Evolutionary conservation across 305 asterid species (phyloP), one percentile per base, ranked within the genome.

Genomic region (Coffea humblotiana): DNA sequence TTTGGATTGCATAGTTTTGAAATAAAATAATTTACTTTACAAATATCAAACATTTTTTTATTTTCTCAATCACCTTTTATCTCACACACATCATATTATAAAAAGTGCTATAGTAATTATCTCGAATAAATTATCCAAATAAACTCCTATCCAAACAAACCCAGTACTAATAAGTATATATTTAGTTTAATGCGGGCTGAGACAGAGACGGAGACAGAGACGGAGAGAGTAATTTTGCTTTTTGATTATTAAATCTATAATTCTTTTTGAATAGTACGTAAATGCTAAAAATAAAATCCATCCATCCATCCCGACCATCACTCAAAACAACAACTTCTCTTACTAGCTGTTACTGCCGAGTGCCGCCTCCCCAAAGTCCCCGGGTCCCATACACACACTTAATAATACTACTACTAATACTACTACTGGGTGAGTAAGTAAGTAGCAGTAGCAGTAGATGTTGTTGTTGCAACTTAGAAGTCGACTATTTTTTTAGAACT

Each of bases 291-390:
- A 58, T 32, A 32, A 32, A 32, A 32, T 32, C 32, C 32, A 32
- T 32, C 32, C 32, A 29, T 76, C 74, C 77, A 71, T 85, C 85
- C 3, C 4, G 43, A 71, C 74, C 77, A 64, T 85, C 85, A 61
- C 78, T 35, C 74, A 60, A 80, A 49, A 35, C 77, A 52, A 58
- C 43, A 61, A 37, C 43, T 35, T n/a, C 35, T 80, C 64, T 66
- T 76, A 3, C 43, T 5, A 40, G 43, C 6, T 40, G 43, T 40
- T 40, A 40, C 43, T 3, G 43, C 43, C 0, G 43, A 40, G 43
- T 40, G 43, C 43, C 3, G 43, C 43, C 43, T 40, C 43, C 43
- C 43, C 43, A 40, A 5, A 3, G 43, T 40, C 37, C 77, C 61
- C 27, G 23, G 23, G 18, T 9, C 61, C 35, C 77, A 18, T 37